These are phyloP conservation scores for Aspergillus sp. DNA, from an alignment of 2,329 filamentous ascomycete genomes.

Conservation along the genomic window DNA sequence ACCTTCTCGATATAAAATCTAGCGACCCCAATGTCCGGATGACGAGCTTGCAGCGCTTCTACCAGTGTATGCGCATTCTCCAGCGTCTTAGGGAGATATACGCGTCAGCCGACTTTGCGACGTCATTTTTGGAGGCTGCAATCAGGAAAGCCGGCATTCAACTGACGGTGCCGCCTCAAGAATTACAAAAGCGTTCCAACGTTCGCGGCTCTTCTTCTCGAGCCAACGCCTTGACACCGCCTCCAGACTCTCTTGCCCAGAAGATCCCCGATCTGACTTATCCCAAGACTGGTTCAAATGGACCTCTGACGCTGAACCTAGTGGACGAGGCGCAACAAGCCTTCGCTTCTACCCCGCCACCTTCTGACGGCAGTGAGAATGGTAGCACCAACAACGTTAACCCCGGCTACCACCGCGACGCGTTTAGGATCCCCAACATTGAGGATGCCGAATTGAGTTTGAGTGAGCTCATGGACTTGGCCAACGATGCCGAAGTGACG, in stretches of 20 bases:
- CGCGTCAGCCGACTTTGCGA: slow-evolving; percentile 92
- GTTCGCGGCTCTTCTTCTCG: slow-evolving; percentile 24
- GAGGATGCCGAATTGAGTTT: slow-evolving; percentile 37
- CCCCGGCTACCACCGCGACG: slow-evolving; percentile 26
- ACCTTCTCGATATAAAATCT: slow-evolving; percentile 88
- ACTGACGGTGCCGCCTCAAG: slow-evolving; percentile 51
- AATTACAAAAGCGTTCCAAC: slow-evolving; percentile 25
- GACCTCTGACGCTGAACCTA: slow-evolving; percentile 15
- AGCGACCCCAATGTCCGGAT: slow-evolving; percentile 70
- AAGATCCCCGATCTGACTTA: slow-evolving; percentile 42
- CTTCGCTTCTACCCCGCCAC: slow-evolving; percentile 42
- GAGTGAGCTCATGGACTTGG: slow-evolving; percentile 43
- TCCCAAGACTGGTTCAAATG: slow-evolving; percentile 25
- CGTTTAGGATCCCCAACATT: slow-evolving; percentile 30
- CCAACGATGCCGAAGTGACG: slow-evolving; percentile 45
- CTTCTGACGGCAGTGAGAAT: slow-evolving; percentile 45
- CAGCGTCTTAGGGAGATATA: slow-evolving; percentile 85
- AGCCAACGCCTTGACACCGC: slow-evolving; percentile 38
- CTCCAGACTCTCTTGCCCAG: slow-evolving; percentile 41
- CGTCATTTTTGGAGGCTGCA: slow-evolving; percentile 87
- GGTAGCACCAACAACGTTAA: slow-evolving; percentile 42
- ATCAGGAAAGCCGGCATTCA: slow-evolving; percentile 84
- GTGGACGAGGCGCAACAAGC: slow-evolving; percentile 26
- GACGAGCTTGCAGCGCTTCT: slow-evolving; percentile 75
- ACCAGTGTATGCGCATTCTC: slow-evolving; percentile 90